phyloP scores from a whole-genome alignment of 352 stramenopile genomes.

The Phytophthora uliginosa region DNA sequence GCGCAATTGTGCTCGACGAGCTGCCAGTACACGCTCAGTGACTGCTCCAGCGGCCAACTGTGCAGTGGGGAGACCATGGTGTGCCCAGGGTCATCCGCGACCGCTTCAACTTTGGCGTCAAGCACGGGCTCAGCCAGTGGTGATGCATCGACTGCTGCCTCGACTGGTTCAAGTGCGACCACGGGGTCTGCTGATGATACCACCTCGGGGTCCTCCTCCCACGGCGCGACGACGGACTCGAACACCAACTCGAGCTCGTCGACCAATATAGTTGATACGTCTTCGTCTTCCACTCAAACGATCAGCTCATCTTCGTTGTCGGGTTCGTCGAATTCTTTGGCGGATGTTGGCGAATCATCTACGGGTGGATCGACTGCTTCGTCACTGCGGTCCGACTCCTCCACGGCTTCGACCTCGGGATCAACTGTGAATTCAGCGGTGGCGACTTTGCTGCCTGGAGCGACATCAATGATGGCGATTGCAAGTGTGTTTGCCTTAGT shows the following conservation, averaged over 20 bases:
- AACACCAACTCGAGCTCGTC: conserved; percentile 22
- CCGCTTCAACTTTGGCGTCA: conserved; percentile 6
- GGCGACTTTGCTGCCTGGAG: conserved; percentile 2
- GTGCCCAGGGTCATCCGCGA: conserved; percentile 21
- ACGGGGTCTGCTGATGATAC: not conserved
- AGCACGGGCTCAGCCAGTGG: not conserved
- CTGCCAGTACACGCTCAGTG: conserved; percentile 29
- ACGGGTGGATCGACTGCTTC: conserved; percentile 13
- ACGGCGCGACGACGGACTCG: not conserved
- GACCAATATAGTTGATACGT: not conserved
- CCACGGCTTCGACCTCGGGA: conserved; percentile 16
- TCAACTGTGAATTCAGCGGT: conserved; percentile 20
- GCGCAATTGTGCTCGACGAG: conserved; percentile 30
- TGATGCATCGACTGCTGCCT: not conserved
- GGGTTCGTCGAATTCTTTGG: conserved; percentile 10
- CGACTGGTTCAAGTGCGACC: not conserved
- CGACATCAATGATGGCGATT: conserved; percentile 11
- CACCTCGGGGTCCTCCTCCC: not conserved
- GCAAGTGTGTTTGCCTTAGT: conserved; percentile 8
- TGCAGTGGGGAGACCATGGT: conserved; percentile 36
- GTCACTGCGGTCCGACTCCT: conserved; percentile 20
- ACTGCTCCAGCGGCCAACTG: conserved; percentile 25
- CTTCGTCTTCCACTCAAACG: conserved; percentile 10
- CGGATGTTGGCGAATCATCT: conserved; percentile 29
- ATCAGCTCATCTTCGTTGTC: conserved; percentile 15